phyloP scores from a whole-genome alignment of 2,329 filamentous ascomycete species.

The Incumbomyces lentus region DNA sequence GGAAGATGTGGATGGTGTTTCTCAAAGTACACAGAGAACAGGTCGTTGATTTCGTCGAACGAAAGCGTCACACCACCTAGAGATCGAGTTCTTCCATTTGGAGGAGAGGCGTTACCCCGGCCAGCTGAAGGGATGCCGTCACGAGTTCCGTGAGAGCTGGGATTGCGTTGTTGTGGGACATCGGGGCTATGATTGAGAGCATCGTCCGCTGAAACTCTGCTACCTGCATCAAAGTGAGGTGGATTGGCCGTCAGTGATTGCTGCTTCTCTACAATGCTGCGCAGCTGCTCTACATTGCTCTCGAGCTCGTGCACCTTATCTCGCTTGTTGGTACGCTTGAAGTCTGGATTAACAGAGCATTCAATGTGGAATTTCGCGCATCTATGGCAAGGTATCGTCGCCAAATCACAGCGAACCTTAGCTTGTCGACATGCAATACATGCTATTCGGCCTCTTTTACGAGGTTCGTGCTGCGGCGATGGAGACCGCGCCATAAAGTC shows the following conservation, averaged over 20 bases:
- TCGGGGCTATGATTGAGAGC: neutral
- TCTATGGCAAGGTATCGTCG: neutral
- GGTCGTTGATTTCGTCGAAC: constrained; percentile 3
- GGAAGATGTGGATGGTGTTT: constrained; percentile 54
- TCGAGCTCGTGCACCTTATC: constrained; percentile 5
- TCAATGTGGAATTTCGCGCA: constrained; percentile 3
- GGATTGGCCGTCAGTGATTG: constrained; percentile 1
- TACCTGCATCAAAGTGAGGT: neutral
- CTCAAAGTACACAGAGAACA: constrained; percentile 33
- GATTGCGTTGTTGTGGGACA: neutral
- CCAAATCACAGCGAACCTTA: constrained; percentile 6
- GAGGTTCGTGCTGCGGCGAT: neutral
- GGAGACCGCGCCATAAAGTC: neutral
- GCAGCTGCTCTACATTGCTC: constrained; percentile 2
- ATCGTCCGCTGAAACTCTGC: neutral
- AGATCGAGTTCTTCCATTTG: neutral
- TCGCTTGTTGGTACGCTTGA: constrained; percentile 9
- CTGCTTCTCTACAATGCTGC: constrained; percentile 7
- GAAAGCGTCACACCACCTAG: constrained; percentile 1
- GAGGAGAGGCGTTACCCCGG: neutral
- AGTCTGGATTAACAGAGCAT: constrained; percentile 8
- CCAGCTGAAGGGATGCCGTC: neutral
- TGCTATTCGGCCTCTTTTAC: neutral
- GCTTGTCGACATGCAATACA: constrained; percentile 9
- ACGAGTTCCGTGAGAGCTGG: no score